phyloP scores from a whole-genome alignment of 2,329 filamentous ascomycete genomes.

The Nigrospora oryzae region DNA sequence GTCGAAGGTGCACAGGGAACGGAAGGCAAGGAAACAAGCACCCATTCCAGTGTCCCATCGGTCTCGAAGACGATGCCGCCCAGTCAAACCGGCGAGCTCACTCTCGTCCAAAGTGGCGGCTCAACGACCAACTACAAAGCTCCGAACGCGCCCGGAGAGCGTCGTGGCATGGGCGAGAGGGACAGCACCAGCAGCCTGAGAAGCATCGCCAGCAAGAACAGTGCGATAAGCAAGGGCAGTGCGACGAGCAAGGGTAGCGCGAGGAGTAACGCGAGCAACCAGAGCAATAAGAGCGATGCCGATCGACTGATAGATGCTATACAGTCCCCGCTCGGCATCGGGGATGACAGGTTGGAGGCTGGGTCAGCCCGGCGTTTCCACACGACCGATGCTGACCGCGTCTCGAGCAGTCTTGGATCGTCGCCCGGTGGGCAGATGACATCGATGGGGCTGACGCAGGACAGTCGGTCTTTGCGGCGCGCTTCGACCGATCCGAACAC shows the following conservation, averaged over 20 bases:
- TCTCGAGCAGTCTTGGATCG: background rate
- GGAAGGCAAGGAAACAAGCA: constrained; percentile 4
- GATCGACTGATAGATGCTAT: constrained; percentile 67
- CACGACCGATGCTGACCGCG: constrained; percentile 1
- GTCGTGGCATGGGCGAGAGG: constrained; percentile 26
- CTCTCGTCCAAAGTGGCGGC: constrained; percentile 46
- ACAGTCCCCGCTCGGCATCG: constrained; percentile 44
- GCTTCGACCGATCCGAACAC: too few species aligned
- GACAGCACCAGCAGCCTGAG: constrained; percentile 29
- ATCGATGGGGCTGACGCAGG: too few species aligned
- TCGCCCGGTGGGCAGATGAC: too few species aligned
- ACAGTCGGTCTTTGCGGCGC: too few species aligned
- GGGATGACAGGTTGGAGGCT: constrained; percentile 21
- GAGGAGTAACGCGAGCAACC: constrained; percentile 35
- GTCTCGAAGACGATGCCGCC: constrained; percentile 20
- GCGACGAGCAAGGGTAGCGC: constrained; percentile 29
- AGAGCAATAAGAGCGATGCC: constrained; percentile 51
- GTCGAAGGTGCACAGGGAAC: constrained; percentile 13
- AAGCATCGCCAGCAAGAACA: constrained; percentile 25
- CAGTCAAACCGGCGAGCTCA: constrained; percentile 43
- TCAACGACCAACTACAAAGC: constrained; percentile 6
- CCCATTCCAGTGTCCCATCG: constrained; percentile 18
- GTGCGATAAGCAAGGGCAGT: constrained; percentile 28
- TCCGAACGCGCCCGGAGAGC: constrained; percentile 12
- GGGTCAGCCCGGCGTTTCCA: constrained; percentile 8